Evolutionary conservation across 148 eudicot genomes (phyloP), one percentile per base, ranked within the genome.

Genomic region (Nepenthes gracilis): DNA sequence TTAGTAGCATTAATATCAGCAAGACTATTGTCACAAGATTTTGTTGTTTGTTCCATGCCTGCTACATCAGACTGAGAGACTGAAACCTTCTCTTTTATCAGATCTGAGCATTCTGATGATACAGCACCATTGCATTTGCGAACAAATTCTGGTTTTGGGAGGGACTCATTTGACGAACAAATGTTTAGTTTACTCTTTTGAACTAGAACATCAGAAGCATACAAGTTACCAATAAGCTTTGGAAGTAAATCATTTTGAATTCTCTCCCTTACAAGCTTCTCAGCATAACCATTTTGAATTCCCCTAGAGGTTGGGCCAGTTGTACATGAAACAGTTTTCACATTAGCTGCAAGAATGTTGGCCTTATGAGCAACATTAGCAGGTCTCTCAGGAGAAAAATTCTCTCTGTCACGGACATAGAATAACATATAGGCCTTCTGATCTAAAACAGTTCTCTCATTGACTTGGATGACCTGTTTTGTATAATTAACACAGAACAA

Each of bases 371-470:
- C 72, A 55, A 72, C 74, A 62, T 70, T 80, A 52, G 69, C 70
- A 34, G 80, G 64, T 76, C 84, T 84, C 78, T 76, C 84, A 6
- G 80, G 40, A 61, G 51, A 54, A 59, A 57, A 43, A 36, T 70
- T 77, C 68, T 64, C 81, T 63, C 69, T 74, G 74, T 93, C 92
- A 34, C 85, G 80, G 35, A 86, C 83, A 74, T 88, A 93, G 61
- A 93, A 88, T 58, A 93, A 57, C 92, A 93, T 88, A 66, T 93
- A 93, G n/a, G 99, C 99, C 74, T 86, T 93, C 77, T 93, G 91
- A 64, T 81, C 87, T 77, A 93, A 72, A 61, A 93, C 96, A 45
- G 53, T 67, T 64, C 66, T 84, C 72, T 88, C 95, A 74, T 78
- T 79, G 32, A 86, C 96, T 76, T 84, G 88, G 67, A 63, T 36